Evolutionary conservation across 2,329 filamentous ascomycete genomes (phyloP).

Genomic region (Pseudocercospora fijiensis): DNA sequence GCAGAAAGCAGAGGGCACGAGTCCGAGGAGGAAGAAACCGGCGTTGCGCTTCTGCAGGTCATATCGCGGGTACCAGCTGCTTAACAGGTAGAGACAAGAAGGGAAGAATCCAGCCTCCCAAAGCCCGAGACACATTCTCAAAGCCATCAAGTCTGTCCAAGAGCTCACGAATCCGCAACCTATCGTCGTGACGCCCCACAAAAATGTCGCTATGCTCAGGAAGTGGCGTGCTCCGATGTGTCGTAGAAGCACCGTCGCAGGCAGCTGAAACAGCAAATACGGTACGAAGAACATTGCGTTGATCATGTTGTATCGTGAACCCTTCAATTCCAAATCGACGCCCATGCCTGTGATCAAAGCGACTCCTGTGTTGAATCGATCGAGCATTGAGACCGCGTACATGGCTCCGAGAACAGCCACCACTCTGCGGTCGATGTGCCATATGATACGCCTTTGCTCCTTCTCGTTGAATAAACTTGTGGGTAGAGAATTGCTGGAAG

Average conservation of each 20-base stretch:
- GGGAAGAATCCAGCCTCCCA: constrained; percentile 19
- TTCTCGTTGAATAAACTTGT: background rate
- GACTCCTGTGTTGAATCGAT: background rate
- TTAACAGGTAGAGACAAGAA: constrained; percentile 43
- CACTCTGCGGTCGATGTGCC: constrained; percentile 1
- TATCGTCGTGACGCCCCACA: constrained; percentile 7
- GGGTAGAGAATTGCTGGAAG: background rate
- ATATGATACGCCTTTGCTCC: background rate
- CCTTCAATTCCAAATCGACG: background rate
- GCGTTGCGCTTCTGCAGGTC: constrained; percentile 41
- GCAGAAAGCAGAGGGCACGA: constrained; percentile 51
- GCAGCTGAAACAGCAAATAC: background rate
- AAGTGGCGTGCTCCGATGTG: background rate
- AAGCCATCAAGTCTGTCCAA: background rate
- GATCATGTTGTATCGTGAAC: constrained; percentile 7
- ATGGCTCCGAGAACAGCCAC: background rate
- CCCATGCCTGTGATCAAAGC: constrained; percentile 9
- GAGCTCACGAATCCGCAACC: background rate
- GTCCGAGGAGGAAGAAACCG: constrained; percentile 25
- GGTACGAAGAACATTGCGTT: constrained; percentile 8
- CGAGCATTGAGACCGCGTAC: constrained; percentile 5
- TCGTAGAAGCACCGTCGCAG: constrained; percentile 2
- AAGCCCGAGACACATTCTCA: constrained; percentile 5
- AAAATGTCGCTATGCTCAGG: background rate
- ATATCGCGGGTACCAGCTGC: constrained; percentile 48